Percentiles rank a stretch among this genome's conserved stretches.
Evolutionary conservation across 768 basidiomycete genomes (phyloP).

Genomic region (Boletus coccyginus): DNA sequence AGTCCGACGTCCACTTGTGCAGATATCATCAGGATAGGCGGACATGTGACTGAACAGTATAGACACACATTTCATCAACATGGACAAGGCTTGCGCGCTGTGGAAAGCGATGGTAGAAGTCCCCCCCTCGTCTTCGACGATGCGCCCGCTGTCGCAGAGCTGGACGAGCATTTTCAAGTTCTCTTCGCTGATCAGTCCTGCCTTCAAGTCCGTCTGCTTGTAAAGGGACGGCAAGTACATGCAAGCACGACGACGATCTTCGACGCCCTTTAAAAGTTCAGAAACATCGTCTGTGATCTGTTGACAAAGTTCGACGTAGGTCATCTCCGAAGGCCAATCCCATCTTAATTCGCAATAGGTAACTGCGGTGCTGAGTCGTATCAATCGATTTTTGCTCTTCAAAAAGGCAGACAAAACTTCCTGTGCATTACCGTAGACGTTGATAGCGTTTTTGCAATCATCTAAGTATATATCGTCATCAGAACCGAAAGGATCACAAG

Average conservation of each 20-base stretch:
- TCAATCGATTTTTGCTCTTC: constrained; percentile 8
- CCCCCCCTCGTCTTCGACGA: constrained; percentile 13
- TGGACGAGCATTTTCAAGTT: constrained; percentile 20
- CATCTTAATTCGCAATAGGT: constrained; percentile 26
- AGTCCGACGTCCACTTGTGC: constrained; percentile 13
- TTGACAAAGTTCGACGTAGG: not conserved
- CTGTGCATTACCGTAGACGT: not conserved
- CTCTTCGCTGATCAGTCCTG: constrained; percentile 11
- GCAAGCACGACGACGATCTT: constrained; percentile 22
- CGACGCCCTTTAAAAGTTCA: constrained; percentile 9
- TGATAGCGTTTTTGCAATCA: constrained; percentile 11
- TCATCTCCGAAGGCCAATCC: constrained; percentile 14
- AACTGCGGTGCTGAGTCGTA: constrained; percentile 26
- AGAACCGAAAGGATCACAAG: not conserved
- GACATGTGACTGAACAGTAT: not conserved
- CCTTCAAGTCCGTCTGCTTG: constrained; percentile 14
- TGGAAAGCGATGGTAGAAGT: constrained; percentile 21
- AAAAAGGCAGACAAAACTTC: constrained; percentile 14
- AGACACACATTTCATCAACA: constrained; percentile 24
- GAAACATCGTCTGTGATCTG: constrained; percentile 11
- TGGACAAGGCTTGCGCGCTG: constrained; percentile 24
- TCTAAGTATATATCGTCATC: constrained; percentile 9
- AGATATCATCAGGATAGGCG: not conserved
- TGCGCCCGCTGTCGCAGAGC: constrained; percentile 13
- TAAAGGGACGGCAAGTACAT: constrained; percentile 29